phyloP scores from a whole-genome alignment of 2,329 filamentous ascomycete species.

The Claviceps monticola region DNA sequence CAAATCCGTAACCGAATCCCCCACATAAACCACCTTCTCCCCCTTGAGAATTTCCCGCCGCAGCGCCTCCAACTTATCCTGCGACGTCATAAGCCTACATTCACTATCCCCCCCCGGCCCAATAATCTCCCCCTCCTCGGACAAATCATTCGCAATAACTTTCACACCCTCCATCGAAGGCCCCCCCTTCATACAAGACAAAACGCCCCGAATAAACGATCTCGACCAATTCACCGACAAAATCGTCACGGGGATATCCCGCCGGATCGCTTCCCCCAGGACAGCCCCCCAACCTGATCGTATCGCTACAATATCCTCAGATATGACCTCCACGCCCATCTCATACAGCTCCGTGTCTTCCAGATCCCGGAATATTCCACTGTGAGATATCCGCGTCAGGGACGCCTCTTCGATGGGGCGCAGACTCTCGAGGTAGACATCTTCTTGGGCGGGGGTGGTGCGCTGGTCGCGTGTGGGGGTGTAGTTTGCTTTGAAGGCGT shows the following conservation, averaged over 20 bases:
- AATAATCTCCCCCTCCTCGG: conserved; percentile 23
- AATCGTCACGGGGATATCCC: conserved; percentile 26
- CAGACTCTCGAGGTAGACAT: conserved; percentile 28
- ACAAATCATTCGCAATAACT: conserved; percentile 32
- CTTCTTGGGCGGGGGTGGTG: conserved; percentile 23
- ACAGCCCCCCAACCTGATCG: conserved; percentile 27
- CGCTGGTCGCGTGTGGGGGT: conserved; percentile 19
- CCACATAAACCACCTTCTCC: conserved; percentile 35
- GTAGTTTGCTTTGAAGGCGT: conserved; percentile 22
- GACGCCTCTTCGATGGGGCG: conserved; percentile 32
- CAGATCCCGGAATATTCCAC: conserved; percentile 31
- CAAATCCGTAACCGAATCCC: conserved; percentile 43
- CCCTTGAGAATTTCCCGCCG: conserved; percentile 4
- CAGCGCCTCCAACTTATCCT: conserved; percentile 32
- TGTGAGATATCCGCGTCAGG: conserved; percentile 27
- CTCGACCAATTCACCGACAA: conserved; percentile 39
- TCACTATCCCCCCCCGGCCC: conserved; percentile 20
- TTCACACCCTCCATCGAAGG: conserved; percentile 1
- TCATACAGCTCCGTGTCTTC: conserved; percentile 16
- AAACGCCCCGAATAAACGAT: conserved; percentile 31
- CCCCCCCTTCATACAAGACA: conserved; percentile 11
- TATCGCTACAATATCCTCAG: conserved; percentile 19
- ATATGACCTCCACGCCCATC: conserved; percentile 25
- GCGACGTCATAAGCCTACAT: conserved; percentile 21
- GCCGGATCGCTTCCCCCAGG: conserved; percentile 11